Evolutionary conservation across 768 basidiomycete genomes (phyloP), one percentile per base, ranked within the genome.

Genomic region (Leucosporidium scottii): DNA sequence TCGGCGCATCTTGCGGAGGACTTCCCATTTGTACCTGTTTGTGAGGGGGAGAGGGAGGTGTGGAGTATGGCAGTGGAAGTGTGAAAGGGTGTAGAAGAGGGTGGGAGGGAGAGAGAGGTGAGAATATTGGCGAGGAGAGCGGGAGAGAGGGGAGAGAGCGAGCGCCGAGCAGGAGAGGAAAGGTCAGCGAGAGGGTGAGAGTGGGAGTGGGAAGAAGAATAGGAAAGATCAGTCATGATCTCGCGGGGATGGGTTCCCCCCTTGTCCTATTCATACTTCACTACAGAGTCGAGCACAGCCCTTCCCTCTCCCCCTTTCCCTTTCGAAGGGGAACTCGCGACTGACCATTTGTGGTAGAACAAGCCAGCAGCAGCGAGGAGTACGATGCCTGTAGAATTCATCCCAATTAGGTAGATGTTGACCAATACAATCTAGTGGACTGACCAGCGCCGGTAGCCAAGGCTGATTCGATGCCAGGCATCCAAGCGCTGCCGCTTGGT

Each of bases 1-100:
- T 50, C 83, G 78, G 76, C 88, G 87, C 51, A 93, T 90, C 83
- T 93, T 88, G 77, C 84, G 80, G 25, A 93, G 80, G 25, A 93
- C 91, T 72, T 86, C 85, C 39, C 39, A 44, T 44, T 44, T 44
- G 71, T 81, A 83, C 78, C 92, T 91, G 80, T 93, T n/a, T 92
- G 28, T 18, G 3, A 9, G 28, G 28, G 20, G 31, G 8, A 31
- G 0, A 34, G 21, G 21, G 2, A 18, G 17, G 49, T n/a, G n/a
- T n/a, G 13, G n/a, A 27, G 25, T 25, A 8, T 23, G 13, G 50
- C 18, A 13, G 23, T 51, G 50, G 23, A n/a, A 6, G 17, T 4
- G 50, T 51, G 50, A n/a, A 23, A n/a, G 39, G 15, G 39, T 10
- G 13, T 8, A 17, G 39, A 44, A 20, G 27, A 4, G 20, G 23